Evolutionary conservation across 2,329 filamentous ascomycete species (phyloP).

Genomic region (Neonectria faginata): DNA sequence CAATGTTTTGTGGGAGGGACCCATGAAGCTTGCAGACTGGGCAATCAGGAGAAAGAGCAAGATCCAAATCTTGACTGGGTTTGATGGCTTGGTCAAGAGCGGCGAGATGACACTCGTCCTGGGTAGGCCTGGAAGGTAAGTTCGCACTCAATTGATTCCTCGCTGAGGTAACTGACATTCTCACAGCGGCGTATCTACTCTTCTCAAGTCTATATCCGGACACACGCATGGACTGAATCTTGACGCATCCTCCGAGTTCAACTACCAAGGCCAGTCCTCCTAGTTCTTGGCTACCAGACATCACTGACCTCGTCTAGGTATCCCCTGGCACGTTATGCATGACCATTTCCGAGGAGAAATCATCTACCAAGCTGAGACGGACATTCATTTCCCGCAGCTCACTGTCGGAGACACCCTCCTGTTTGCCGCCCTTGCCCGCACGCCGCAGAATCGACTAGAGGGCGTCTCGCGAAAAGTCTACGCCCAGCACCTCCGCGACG

Average conservation of each 20-base stretch:
- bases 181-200: slow-evolving; percentile 30
- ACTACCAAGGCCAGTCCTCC: slow-evolving; percentile 26
- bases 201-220: slow-evolving; percentile 33
- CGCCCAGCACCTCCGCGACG: slow-evolving; percentile 66
- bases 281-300: background rate
- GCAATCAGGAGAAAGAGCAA: slow-evolving; percentile 15
- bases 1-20: slow-evolving; percentile 26
- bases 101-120: slow-evolving; percentile 34
- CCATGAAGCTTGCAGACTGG: slow-evolving; percentile 24
- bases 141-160: background rate
- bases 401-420: slow-evolving; percentile 33
- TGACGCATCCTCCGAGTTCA: slow-evolving; percentile 29
- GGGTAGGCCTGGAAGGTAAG: slow-evolving; percentile 36
- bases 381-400: slow-evolving; percentile 32
- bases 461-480: slow-evolving; percentile 22
- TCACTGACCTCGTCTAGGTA: slow-evolving; percentile 4
- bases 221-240: slow-evolving; percentile 30
- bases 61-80: slow-evolving; percentile 29
- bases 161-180: background rate
- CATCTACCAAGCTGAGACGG: slow-evolving; percentile 33
- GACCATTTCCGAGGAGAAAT: slow-evolving; percentile 30
- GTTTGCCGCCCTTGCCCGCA: slow-evolving; percentile 31
- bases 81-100: slow-evolving; percentile 33
- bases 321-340: slow-evolving; percentile 32
- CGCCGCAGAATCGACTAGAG: slow-evolving; percentile 25